Percentiles rank a stretch among this genome's conserved stretches.
These are phyloP conservation scores for Xeromyces bisporus DNA, from an alignment of 495 filamentous ascomycete species.

Conservation along the genomic window DNA sequence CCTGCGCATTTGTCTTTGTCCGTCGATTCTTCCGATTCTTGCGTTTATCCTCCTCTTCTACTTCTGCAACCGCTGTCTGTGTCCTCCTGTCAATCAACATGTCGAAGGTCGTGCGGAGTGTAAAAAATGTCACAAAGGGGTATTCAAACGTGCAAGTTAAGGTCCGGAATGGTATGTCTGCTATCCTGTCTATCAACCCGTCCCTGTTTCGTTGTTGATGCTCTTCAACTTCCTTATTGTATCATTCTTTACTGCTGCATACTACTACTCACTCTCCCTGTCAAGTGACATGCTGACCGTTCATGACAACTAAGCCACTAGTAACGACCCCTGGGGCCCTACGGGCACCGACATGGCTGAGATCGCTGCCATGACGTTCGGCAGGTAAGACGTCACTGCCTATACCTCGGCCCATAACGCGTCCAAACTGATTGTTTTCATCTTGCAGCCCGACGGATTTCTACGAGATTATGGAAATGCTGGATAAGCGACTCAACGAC, in stretches of 20 bases:
- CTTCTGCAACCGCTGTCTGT: conserved; percentile 7
- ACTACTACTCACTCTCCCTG: not conserved
- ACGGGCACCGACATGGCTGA: conserved; percentile 98
- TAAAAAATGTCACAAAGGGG: conserved; percentile 99
- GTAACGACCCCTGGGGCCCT: conserved; percentile 98
- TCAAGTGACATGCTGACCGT: not conserved
- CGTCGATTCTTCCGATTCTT: conserved; percentile 1
- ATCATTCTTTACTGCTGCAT: no score
- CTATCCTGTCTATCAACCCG: not conserved
- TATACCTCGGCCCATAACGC: not conserved
- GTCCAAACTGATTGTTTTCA: conserved; percentile 6
- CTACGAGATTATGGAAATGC: conserved; percentile 99
- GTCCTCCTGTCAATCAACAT: conserved; percentile 33
- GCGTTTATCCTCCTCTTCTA: conserved; percentile 3
- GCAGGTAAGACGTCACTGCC: conserved; percentile 47
- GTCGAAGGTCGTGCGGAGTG: conserved; percentile 94
- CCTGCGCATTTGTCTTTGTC: not conserved
- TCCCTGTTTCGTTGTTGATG: no score
- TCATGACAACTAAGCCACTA: conserved; percentile 50
- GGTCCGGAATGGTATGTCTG: conserved; percentile 85
- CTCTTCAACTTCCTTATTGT: no score
- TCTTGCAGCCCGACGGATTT: conserved; percentile 72
- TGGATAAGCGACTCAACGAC: conserved; percentile 96
- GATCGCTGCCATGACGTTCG: conserved; percentile 92
- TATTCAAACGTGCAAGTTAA: conserved; percentile 96